Percentiles rank a stretch among this genome's conserved stretches.
phyloP scores from a whole-genome alignment of 305 asterid species.

The Fraxinus velutina region DNA sequence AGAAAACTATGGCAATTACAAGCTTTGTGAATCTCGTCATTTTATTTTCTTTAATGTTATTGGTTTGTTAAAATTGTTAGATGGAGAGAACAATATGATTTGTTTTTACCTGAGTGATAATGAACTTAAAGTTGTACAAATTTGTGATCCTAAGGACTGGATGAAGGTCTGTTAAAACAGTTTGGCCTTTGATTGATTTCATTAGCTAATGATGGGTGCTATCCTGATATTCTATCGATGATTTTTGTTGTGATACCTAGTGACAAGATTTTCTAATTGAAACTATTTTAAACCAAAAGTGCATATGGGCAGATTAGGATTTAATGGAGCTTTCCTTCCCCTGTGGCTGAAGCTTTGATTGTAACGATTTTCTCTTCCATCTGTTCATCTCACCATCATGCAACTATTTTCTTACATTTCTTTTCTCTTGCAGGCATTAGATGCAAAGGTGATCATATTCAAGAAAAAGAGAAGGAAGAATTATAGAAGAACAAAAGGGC shows the following conservation, averaged over 20 bases:
- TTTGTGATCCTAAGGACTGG: too few relatives aligned
- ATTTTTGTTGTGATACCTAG: background rate
- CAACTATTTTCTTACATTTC: background rate
- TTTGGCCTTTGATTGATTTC: background rate
- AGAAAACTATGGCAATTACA: background rate
- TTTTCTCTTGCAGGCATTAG: background rate
- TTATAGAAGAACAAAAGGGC: constrained; percentile 84
- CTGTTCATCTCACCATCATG: background rate
- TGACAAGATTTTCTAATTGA: background rate
- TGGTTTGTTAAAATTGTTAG: background rate
- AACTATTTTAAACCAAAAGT: background rate
- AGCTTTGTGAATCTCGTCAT: background rate
- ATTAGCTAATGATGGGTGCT: background rate
- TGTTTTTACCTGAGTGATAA: too few relatives aligned
- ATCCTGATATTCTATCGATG: background rate
- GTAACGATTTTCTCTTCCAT: background rate
- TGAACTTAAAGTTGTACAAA: too few relatives aligned
- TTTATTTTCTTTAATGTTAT: background rate
- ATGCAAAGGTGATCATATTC: constrained; percentile 69
- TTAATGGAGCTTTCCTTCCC: background rate
- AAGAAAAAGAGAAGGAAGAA: constrained; percentile 97
- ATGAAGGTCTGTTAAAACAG: background rate
- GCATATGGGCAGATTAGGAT: background rate
- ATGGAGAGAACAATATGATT: too few relatives aligned
- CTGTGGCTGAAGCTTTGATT: background rate